phyloP scores from a whole-genome alignment of 163 green algal species.

The Chloromonas sp. region DNA sequence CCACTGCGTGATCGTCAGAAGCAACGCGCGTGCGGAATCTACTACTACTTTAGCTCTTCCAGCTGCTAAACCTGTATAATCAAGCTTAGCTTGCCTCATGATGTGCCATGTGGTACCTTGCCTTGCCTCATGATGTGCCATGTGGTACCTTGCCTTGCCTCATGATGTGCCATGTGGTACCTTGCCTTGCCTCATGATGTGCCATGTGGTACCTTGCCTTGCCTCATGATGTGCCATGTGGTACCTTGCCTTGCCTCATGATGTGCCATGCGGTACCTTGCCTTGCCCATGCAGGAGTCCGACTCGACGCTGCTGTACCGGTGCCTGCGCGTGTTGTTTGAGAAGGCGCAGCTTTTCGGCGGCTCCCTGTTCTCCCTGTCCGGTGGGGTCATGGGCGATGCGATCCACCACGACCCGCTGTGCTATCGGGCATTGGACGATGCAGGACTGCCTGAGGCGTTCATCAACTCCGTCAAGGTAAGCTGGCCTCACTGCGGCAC shows the following conservation, averaged over 20 bases:
- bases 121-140: background rate
- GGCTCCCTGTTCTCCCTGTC: conserved; percentile 82
- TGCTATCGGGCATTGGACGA: conserved; percentile 67
- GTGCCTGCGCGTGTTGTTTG: conserved; percentile 58
- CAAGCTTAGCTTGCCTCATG: background rate
- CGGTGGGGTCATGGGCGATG: conserved; percentile 73
- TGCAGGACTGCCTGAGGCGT: conserved; percentile 52
- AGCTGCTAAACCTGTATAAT: too few species aligned
- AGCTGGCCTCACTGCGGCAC: background rate
- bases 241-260: background rate
- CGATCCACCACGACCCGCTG: conserved; percentile 89
- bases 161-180: background rate
- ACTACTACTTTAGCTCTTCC: too few species aligned
- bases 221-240: background rate
- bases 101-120: background rate
- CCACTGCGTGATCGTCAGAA: too few species aligned
- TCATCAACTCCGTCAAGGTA: conserved; percentile 17
- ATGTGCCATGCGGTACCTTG: background rate
- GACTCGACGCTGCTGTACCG: conserved; percentile 39
- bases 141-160: background rate
- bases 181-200: background rate
- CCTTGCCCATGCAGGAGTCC: conserved; percentile 16
- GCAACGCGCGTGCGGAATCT: too few species aligned
- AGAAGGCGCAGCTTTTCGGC: conserved; percentile 63
- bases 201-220: background rate